phyloP scores from a whole-genome alignment of 2,329 filamentous ascomycete genomes.

The Sordariomycetes sp. region DNA sequence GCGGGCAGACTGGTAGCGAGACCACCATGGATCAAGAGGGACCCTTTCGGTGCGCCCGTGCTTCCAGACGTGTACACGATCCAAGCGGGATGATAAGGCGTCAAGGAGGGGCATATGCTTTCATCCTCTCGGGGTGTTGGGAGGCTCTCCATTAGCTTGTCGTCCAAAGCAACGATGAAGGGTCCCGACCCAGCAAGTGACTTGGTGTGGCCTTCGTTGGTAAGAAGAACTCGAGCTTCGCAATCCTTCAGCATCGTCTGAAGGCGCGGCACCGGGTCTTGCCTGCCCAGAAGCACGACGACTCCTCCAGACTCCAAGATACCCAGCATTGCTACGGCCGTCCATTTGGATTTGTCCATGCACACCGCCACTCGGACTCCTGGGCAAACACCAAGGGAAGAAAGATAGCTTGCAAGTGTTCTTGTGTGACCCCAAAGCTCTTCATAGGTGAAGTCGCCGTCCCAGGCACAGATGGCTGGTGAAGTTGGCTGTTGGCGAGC shows the following conservation, averaged over 20 bases:
- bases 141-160: conserved; percentile 1
- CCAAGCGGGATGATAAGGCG: conserved; percentile 1
- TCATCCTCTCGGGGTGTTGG: background rate
- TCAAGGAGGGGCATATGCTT: conserved; percentile 2
- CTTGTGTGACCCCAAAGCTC: conserved; percentile 2
- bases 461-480: conserved; percentile 5
- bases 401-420: conserved; percentile 4
- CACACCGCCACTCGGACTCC: conserved; percentile 4
- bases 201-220: conserved; percentile 2
- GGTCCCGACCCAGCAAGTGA: conserved; percentile 1
- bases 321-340: conserved; percentile 5
- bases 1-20: conserved; percentile 4
- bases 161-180: conserved; percentile 3
- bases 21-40: conserved; percentile 3
- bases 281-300: conserved; percentile 4
- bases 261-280: background rate
- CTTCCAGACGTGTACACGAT: conserved; percentile 6
- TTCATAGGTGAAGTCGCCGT: conserved; percentile 4
- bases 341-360: conserved; percentile 7
- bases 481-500: conserved; percentile 2
- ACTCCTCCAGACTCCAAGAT: conserved; percentile 4
- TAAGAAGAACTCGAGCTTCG: conserved; percentile 2
- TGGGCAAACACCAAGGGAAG: conserved; percentile 4
- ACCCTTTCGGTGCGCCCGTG: conserved; percentile 4
- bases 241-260: conserved; percentile 3